Evolutionary conservation across 805 yeast species (phyloP).

Genomic region (Sugiyamaella smithiae): DNA sequence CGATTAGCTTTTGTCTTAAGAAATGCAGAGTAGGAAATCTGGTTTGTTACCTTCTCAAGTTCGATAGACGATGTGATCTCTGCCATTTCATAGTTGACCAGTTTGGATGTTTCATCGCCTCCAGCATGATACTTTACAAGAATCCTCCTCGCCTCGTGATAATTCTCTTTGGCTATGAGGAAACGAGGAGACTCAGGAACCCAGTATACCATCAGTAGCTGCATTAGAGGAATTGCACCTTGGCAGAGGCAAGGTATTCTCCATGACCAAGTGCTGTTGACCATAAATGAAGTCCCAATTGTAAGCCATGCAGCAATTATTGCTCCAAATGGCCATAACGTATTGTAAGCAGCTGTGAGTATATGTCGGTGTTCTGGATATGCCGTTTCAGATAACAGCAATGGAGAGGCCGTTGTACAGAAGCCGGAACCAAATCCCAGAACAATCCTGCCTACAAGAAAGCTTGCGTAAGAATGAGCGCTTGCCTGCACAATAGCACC

Average conservation of each 20-base stretch:
- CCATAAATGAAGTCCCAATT: slow-evolving; percentile 56
- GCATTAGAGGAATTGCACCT: slow-evolving; percentile 54
- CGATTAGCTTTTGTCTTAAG: slow-evolving; percentile 7
- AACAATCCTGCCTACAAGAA: slow-evolving; percentile 65
- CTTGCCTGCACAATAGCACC: slow-evolving; percentile 53
- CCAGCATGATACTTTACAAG: slow-evolving; percentile 19
- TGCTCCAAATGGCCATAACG: slow-evolving; percentile 67
- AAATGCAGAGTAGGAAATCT: slow-evolving; percentile 1
- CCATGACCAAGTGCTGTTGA: slow-evolving; percentile 47
- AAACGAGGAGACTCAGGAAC: slow-evolving; percentile 90
- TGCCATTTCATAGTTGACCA: slow-evolving; percentile 16
- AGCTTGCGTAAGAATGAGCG: slow-evolving; percentile 51
- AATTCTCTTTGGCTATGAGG: slow-evolving; percentile 62
- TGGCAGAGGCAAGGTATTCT: slow-evolving; percentile 74
- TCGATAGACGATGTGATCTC: slow-evolving; percentile 20
- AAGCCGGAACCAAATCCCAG: slow-evolving; percentile 76
- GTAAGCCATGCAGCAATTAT: slow-evolving; percentile 72
- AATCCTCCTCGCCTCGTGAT: slow-evolving; percentile 42
- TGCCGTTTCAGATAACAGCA: slow-evolving; percentile 5
- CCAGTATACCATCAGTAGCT: slow-evolving; percentile 48
- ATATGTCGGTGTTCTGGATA: slow-evolving; percentile 46
- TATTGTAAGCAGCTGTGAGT: slow-evolving; percentile 63
- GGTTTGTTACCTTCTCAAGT: slow-evolving; percentile 7
- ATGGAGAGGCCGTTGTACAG: slow-evolving; percentile 42
- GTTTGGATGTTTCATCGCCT: slow-evolving; percentile 7